phyloP scores from a whole-genome alignment of 139 green algal species.

The Closterium sp. region DNA sequence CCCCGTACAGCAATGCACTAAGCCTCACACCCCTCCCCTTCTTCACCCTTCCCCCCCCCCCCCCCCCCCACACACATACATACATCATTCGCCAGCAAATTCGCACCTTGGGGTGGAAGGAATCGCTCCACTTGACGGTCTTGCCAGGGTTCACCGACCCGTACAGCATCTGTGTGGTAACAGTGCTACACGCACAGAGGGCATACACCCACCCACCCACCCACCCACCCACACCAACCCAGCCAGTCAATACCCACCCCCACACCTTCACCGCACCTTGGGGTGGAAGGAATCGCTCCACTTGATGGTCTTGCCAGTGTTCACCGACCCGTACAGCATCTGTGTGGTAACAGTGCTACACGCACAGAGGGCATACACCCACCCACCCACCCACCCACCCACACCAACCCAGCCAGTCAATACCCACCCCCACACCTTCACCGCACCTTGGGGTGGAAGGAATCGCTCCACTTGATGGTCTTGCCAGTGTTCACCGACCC shows the following conservation, averaged over 20 bases:
- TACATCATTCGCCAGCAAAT: no score
- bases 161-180: constrained; percentile 10
- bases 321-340: constrained; percentile 48
- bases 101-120: constrained; percentile 38
- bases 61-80: not conserved
- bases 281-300: constrained; percentile 46
- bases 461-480: constrained; percentile 45
- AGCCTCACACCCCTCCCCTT: no score
- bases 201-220: no score
- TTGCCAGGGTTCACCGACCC: constrained; percentile 48
- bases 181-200: no score
- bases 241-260: no score
- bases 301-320: constrained; percentile 45
- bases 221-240: no score
- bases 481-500: constrained; percentile 48
- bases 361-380: no score
- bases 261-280: not conserved
- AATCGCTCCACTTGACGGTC: constrained; percentile 44
- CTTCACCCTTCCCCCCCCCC: no score
- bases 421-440: no score
- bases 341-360: not conserved
- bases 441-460: constrained; percentile 35
- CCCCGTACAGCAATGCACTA: constrained; percentile 33
- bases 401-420: no score
- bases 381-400: no score